phyloP scores from a whole-genome alignment of 202 grass and related monocot species.

The Brachypodium distachyon region DNA sequence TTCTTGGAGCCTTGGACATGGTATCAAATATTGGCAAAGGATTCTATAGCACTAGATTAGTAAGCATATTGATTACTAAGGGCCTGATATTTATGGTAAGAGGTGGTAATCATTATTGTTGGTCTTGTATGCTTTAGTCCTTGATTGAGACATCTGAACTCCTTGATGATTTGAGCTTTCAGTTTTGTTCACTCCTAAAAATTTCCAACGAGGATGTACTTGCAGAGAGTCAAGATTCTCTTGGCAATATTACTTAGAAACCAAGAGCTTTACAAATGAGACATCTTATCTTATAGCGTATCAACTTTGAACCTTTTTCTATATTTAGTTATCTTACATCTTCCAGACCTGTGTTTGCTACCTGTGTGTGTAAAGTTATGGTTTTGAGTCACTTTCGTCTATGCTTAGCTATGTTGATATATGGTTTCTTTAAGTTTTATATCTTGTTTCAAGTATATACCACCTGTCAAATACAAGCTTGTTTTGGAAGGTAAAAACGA shows the following conservation, averaged over 20 bases:
- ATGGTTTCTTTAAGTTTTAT: slow-evolving; percentile 5
- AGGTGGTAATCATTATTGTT: not conserved
- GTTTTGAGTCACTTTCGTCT: slow-evolving; percentile 4
- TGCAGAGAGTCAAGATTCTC: not conserved
- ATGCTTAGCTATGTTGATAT: slow-evolving; percentile 10
- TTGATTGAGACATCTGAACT: slow-evolving; percentile 23
- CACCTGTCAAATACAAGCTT: not conserved
- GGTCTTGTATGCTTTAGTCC: not conserved
- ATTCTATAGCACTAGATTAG: not conserved
- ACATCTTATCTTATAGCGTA: not conserved
- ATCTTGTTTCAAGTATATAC: not conserved
- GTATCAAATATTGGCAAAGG: not conserved
- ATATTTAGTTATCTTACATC: slow-evolving; percentile 6
- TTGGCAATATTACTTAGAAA: not conserved
- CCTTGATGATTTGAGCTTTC: not conserved
- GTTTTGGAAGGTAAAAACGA: not conserved
- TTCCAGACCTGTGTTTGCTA: not conserved
- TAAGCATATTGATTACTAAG: not conserved
- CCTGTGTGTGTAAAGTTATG: not conserved
- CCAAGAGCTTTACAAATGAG: slow-evolving; percentile 1
- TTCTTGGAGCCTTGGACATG: not conserved
- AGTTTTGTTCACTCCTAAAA: not conserved
- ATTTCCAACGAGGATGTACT: not conserved
- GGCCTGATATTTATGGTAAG: slow-evolving; percentile 11
- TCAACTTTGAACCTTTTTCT: not conserved